Base-by-base conservation (phyloP, 2,329 filamentous ascomycete species). In the Chrysoporthe puriensis region DNA sequence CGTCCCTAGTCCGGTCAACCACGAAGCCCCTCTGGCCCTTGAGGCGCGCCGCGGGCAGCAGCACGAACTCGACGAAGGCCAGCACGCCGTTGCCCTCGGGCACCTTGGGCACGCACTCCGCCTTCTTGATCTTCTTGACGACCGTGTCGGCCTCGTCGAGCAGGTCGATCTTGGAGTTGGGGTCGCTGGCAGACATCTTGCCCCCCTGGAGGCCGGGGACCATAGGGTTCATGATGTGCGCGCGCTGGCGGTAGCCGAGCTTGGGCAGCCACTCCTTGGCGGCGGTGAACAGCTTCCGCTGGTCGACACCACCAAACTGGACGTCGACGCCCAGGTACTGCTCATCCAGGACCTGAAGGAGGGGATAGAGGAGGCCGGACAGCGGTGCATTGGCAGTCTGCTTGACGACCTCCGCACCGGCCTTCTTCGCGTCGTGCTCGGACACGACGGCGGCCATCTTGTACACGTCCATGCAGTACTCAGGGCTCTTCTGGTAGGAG, bases 351-450 rank as follows among this genome's bases (percentile, higher is more conserved):
- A 92, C 92, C 80, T 98, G 96, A 80, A 99, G 90, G 60, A 96
- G 84, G 0, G 93, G 92, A 83, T 96, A 96, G 70, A 95, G 86
- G 14, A 95, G 84, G 1, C 92, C 92, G 66, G 86, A 88, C 65
- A 96, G 77, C 3, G 91, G 87, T 11, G 91, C 88, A 74, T 95
- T 94, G 66, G 88, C 86, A 3, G 91, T 89, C 82, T 98, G 94
- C 85, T 98, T 98, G 72, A 99, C 95, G 8, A 98, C 88, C 79
- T 98, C 96, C 1, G 93, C 92, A 50, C 95, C 95, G 0, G 95
- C 94, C 80, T 93, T 96, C 80, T 94, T 93, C 18, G 94, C 93
- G 75, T 96, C 90, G 76, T 94, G 89, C 79, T 94, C 89, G 16
- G 90, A 90, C 5, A 91, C 87, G 64, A 92, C 79, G 3, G 87